Evolutionary conservation across 441 rosid genomes (phyloP).

Genomic region (Populus tomentosa): DNA sequence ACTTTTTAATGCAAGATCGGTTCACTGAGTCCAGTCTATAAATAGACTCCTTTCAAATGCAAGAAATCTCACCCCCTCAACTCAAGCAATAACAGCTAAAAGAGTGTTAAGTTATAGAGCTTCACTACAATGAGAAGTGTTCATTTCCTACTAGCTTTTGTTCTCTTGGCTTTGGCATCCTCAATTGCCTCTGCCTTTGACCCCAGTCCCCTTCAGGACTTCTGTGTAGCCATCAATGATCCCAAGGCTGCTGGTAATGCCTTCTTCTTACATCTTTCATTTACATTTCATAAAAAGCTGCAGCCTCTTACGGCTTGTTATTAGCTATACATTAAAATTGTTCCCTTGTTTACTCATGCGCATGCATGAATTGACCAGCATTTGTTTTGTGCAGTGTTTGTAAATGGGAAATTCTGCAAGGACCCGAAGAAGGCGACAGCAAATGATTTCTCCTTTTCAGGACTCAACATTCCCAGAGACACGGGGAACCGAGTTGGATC

Average conservation of each 20-base stretch:
- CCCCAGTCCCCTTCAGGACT: slow-evolving; percentile 3
- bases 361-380: background rate
- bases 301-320: background rate
- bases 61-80: background rate
- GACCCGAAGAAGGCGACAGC: background rate
- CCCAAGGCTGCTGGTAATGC: background rate
- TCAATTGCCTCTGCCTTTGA: background rate
- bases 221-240: background rate
- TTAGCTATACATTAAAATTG: background rate
- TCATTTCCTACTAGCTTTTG: background rate
- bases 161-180: background rate
- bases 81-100: background rate
- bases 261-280: background rate
- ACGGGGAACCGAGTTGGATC: background rate
- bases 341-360: background rate
- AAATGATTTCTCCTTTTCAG: background rate
- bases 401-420: background rate
- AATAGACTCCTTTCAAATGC: background rate
- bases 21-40: background rate
- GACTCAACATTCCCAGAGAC: background rate
- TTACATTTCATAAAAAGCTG: background rate
- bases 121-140: background rate
- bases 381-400: background rate
- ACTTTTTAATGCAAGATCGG: background rate
- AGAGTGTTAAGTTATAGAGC: background rate